phyloP scores from a whole-genome alignment of 1,139 yeast species.

The Geotrichum carabidarum region DNA sequence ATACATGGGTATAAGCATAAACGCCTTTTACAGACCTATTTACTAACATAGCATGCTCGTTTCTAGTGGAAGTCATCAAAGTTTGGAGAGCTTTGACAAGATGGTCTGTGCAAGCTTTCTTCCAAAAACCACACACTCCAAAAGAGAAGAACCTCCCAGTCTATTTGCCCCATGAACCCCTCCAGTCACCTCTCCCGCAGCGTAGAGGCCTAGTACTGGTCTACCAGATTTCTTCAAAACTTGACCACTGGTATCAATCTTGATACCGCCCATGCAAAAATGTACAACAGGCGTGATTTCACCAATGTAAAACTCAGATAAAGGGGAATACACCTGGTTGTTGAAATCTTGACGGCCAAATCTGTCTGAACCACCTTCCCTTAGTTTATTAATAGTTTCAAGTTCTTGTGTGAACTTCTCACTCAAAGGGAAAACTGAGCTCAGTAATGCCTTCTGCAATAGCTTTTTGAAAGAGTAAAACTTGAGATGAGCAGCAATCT shows the following conservation, averaged over 20 bases:
- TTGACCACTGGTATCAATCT: conserved; percentile 54
- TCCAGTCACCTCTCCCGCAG: conserved; percentile 79
- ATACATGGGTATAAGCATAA: no score
- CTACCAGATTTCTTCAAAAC: conserved; percentile 45
- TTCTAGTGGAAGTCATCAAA: not conserved
- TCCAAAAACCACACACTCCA: conserved; percentile 81
- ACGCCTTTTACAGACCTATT: no score
- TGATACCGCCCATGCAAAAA: conserved; percentile 83
- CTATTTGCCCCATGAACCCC: conserved; percentile 78
- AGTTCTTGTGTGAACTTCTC: conserved; percentile 42
- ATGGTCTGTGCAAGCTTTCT: conserved; percentile 53
- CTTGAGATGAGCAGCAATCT: conserved; percentile 47
- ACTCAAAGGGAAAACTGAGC: conserved; percentile 28
- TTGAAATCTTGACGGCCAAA: conserved; percentile 52
- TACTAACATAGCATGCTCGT: no score
- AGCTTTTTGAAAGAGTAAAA: conserved; percentile 65
- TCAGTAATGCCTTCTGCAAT: conserved; percentile 42
- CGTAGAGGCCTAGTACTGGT: conserved; percentile 58
- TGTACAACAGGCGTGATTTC: conserved; percentile 72
- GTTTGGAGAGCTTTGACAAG: conserved; percentile 10
- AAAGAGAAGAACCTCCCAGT: conserved; percentile 68
- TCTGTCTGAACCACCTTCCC: conserved; percentile 40
- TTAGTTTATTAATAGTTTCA: conserved; percentile 30
- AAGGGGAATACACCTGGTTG: conserved; percentile 43
- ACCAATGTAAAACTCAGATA: conserved; percentile 43